Base-by-base conservation (phyloP, 148 eudicot genomes). In the Persicaria tinctoria region DNA sequence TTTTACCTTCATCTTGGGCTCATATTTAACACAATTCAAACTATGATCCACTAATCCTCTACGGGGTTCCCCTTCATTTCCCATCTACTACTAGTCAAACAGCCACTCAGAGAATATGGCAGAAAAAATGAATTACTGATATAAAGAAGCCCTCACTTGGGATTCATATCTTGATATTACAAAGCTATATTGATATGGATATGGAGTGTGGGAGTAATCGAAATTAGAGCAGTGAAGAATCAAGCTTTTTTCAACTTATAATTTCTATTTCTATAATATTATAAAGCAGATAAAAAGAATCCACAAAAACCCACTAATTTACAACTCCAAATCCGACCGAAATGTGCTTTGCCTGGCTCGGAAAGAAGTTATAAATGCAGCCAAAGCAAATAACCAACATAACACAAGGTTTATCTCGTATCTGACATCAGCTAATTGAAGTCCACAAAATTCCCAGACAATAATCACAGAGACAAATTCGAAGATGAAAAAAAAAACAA, bases 301-400 rank as follows among this genome's bases (percentile, higher is more conserved):
- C 14, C 48, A 23, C 6, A 11, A 46, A 18, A 41, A 66, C 41
- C 44, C 70, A 66, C 47, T 6, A 66, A 41, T 66, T 41, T 12
- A 66, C 18, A 41, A 47, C 70, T 66, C 70, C 70, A 66, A 66
- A 66, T 41, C 48, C 48, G 14, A 66, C 9, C 8, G 18, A 66
- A 41, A 38, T 66, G 32, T 66, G 70, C n/a, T 17, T 12, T 27
- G 4, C 32, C 16, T 27, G 32, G 10, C 45, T 63, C 18, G 14
- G 47, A 4, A 8, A 44, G 18, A 66, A 41, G 41, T 60, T 14
- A 41, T 23, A 60, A 18, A 1, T 32, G 41, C 41, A 32, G 41
- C 41, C 41, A 32, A 32, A 32, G 41, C 41, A 32, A 32, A 32
- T 32, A 32, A 32, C 41, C 41, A 32, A 32, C 41, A 32, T 2